Base-by-base conservation (phyloP, 2,329 filamentous ascomycete species). In the Aspergillus sp. region DNA sequence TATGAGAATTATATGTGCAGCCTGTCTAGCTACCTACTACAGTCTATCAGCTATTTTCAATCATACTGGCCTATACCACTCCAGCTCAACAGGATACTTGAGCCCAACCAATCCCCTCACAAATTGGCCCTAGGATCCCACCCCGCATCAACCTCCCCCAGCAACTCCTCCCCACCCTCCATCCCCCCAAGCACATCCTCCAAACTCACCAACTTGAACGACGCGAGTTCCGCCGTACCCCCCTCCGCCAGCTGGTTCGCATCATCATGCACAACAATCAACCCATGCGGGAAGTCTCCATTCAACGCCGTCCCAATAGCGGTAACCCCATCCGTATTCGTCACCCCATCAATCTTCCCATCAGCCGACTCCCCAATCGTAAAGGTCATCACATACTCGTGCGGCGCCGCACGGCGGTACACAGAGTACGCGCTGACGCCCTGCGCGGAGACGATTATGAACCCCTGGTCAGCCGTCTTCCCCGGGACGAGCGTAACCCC, bases 361-460 rank as follows among this genome's bases (percentile, higher is more conserved):
- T 61, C 53, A 0, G 3, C 48, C 25, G 59, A 57, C 7, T 28
- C 34, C 34, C 46, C 30, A 41, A 57, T 57, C 15, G 59, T 61
- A 47, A 61, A 61, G 1, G 59, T 61, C 47, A 61, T 45, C 7
- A 61, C 59, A 53, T 61, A 38, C 53, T 61, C 59, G 28, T 61
- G 59, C 17, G 59, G 59, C 13, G 34, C 48, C 8, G 47, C 53
- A 0, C 59, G 59, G 1, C 59, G 47, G 5, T 57, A 53, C 2
- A 61, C 59, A 11, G 59, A 56, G 25, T 48, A 61, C 17, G 53
- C 59, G 41, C 59, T 57, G 6, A 61, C 54, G 2, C 54, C 59
- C 54, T 57, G 59, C 7, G 23, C 28, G 2, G 53, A 57, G 4
- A 61, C 59, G 34, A 61, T n/a, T 13, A 61, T 5, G 3, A 61